Percentiles rank a stretch among this genome's conserved stretches.
Conservation (phyloP, 805 yeast species). For the Cyberlindnera petersonii region DNA sequence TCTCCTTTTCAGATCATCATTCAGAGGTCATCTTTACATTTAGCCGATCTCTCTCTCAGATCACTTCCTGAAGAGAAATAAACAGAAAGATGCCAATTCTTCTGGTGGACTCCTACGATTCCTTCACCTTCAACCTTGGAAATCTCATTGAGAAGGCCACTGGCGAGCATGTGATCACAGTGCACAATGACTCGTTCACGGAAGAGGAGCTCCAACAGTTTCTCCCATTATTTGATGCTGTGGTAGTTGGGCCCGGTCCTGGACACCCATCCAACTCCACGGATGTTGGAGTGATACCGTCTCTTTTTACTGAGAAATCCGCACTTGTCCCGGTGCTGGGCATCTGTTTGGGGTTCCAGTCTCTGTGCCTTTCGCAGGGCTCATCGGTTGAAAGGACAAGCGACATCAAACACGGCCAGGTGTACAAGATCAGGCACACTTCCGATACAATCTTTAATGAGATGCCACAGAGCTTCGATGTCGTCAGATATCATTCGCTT, state of each 20-base stretch:
- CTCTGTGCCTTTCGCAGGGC: slow-evolving; percentile 64
- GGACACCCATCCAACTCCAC: slow-evolving; percentile 67
- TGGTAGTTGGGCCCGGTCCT: slow-evolving; percentile 96
- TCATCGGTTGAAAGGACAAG: slow-evolving; percentile 48
- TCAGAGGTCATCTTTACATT: too few species aligned
- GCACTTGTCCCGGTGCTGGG: slow-evolving; percentile 69
- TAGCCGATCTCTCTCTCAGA: too few species aligned
- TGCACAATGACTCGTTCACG: slow-evolving; percentile 36
- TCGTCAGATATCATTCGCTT: slow-evolving; percentile 89
- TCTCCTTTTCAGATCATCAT: not conserved
- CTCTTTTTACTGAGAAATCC: slow-evolving; percentile 39
- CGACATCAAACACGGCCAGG: slow-evolving; percentile 81
- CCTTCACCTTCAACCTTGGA: slow-evolving; percentile 82
- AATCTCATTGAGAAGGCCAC: slow-evolving; percentile 55
- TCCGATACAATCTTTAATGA: slow-evolving; percentile 38
- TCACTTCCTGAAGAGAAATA: not conserved
- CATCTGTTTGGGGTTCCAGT: slow-evolving; percentile 90
- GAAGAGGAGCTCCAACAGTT: slow-evolving; percentile 36
- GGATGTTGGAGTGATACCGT: slow-evolving; percentile 73
- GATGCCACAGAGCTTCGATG: slow-evolving; percentile 44
- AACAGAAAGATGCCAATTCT: slow-evolving; percentile 44
- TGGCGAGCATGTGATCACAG: slow-evolving; percentile 32
- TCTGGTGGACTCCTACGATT: slow-evolving; percentile 89
- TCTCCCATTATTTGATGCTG: slow-evolving; percentile 58
- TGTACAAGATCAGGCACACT: slow-evolving; percentile 39